Evolutionary conservation across 768 basidiomycete species (phyloP), one percentile per base, ranked within the genome.

Genomic region (Suillus fuscotomentosus): DNA sequence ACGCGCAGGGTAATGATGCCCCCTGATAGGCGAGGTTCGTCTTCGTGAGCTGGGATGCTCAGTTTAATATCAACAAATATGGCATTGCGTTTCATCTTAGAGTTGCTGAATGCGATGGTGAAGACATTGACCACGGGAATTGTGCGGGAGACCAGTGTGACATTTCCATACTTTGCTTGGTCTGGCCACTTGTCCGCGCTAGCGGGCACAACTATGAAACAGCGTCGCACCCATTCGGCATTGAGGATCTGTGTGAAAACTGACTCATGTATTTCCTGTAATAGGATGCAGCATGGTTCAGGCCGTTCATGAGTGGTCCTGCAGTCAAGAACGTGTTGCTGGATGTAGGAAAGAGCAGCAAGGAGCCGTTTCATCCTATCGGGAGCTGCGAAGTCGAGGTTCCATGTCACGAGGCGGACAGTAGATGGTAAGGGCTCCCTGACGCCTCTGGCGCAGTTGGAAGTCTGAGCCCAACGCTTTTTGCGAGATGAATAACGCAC

Each of bases 341-440:
- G 82, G 66, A 92, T 80, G 71, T 90, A 80, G 15, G 81, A 76
- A 63, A 92, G 77, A 20, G 81, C 82, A 3, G 79, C 73, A 0
- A 63, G 65, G 41, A 89, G 77, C 8, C 91, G 85, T 63, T 78
- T 77, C 50, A 75, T 76, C 11, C 70, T 70, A 47, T 78, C 68
- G 0, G 71, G 67, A 17, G 75, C 75, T 47, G 71, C 67, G 70
- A 83, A 86, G 70, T 89, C 84, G 61, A 92, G 69, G 73, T 93
- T 92, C 91, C 91, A 93, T 36, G 89, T 86, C 66, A 92, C 73
- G 57, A 93, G 72, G 63, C 79, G 80, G 57, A 92, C 69, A 42
- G 77, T 77, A 36, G 79, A 70, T n/a, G 84, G 83, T 57, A 78
- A 72, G 9, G 73, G 70, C 9, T 78, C 76, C 48, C 70, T 71